Percentiles rank a stretch among this genome's conserved stretches.
phyloP scores from a whole-genome alignment of 371 early-diverging fungal genomes.

The Umbelopsis sp. region DNA sequence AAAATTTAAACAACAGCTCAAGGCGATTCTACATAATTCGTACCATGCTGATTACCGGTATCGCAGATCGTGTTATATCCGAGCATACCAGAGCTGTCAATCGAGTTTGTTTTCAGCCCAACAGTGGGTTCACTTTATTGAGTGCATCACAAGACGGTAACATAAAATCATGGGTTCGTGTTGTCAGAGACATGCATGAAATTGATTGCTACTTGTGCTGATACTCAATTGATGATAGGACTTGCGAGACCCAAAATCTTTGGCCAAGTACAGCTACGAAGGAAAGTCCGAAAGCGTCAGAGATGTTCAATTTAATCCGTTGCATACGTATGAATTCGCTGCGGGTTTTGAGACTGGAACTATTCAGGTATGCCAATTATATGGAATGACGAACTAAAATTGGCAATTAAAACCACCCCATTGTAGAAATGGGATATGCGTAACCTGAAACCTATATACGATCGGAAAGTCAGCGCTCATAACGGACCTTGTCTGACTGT shows the following conservation, averaged over 20 bases:
- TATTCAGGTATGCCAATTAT: conserved; percentile 59
- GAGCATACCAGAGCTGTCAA: conserved; percentile 86
- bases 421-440: conserved; percentile 82
- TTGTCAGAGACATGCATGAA: neutral
- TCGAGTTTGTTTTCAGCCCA: conserved; percentile 77
- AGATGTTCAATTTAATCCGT: conserved; percentile 84
- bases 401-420: neutral
- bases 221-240: conserved; percentile 52
- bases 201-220: neutral
- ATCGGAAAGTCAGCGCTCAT: conserved; percentile 78
- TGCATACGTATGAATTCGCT: conserved; percentile 66
- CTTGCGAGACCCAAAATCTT: conserved; percentile 60
- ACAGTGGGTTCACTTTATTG: conserved; percentile 66
- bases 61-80: conserved; percentile 66
- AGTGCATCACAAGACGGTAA: conserved; percentile 86
- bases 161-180: conserved; percentile 78
- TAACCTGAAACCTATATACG: conserved; percentile 59
- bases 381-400: neutral
- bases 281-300: conserved; percentile 84
- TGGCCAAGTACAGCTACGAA: conserved; percentile 64
- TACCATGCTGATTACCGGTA: neutral
- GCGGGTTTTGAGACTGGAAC: conserved; percentile 90
- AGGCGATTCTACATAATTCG: neutral
- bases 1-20: neutral
- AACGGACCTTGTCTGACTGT: conserved; percentile 78